Percentiles rank a stretch among this genome's conserved stretches.
phyloP scores from a whole-genome alignment of 106 monocot species.

The Dendrobium nobile region DNA sequence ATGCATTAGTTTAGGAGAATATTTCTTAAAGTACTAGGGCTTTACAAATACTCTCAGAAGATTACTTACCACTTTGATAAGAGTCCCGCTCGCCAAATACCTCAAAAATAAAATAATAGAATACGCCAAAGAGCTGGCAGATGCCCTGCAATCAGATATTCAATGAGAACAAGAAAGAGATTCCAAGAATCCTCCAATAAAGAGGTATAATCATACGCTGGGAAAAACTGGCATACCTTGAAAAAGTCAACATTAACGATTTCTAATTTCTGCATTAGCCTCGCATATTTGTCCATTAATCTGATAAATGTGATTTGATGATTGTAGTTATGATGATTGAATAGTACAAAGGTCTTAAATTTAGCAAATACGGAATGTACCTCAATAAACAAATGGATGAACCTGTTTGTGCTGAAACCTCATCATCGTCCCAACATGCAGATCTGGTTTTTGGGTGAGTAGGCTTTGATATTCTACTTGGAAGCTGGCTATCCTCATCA shows the following conservation, averaged over 20 bases:
- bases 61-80: constrained; percentile 44
- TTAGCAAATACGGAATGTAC: constrained; percentile 23
- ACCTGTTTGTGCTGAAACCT: constrained; percentile 80
- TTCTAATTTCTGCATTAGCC: constrained; percentile 97
- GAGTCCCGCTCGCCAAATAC: constrained; percentile 66
- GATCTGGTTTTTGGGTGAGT: constrained; percentile 23
- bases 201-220: background rate
- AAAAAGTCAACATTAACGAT: constrained; percentile 87
- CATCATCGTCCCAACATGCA: constrained; percentile 59
- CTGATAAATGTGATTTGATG: constrained; percentile 33
- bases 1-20: background rate
- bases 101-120: constrained; percentile 82
- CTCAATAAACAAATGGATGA: constrained; percentile 86
- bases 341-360: background rate
- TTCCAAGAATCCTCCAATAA: background rate
- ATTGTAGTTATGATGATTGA: background rate
- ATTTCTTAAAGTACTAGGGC: background rate
- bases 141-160: constrained; percentile 59
- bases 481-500: constrained; percentile 98
- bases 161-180: constrained; percentile 20
- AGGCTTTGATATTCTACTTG: constrained; percentile 73
- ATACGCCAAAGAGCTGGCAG: constrained; percentile 85
- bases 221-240: constrained; percentile 44
- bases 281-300: constrained; percentile 99
- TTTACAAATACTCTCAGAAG: constrained; percentile 37